Base-by-base conservation (phyloP, 2,329 filamentous ascomycete genomes). In the Aspergillus jensenii region DNA sequence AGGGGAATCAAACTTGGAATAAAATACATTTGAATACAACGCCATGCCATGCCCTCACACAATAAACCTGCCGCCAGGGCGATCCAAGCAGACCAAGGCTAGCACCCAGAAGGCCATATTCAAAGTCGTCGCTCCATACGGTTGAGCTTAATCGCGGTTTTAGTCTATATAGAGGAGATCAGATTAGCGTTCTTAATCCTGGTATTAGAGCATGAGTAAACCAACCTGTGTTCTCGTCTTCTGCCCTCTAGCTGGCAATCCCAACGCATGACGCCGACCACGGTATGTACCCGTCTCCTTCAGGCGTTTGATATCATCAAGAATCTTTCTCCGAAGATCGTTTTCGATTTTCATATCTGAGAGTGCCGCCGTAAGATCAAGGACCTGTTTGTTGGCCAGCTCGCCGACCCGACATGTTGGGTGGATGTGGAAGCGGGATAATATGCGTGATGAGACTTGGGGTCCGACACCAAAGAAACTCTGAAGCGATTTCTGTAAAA, bases 291-390 rank as follows among this genome's bases (percentile, higher is more conserved):
- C 93, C 80, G 96, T 97, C 68, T 97, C 93, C 73, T 90, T 90
- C 74, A 99, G 70, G 59, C 93, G 82, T 72, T 82, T 82, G 66
- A 99, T 96, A 70, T 98, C 95, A 50, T 96, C 91, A 68, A 88
- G 83, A 39, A 97, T 78, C 59, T 90, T 79, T 71, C 89, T 85
- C 69, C 87, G 82, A 63, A 96, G 82, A 69, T 98, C 93, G 74
- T 90, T 96, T 76, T 97, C 95, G 68, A 98, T 91, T 59, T 90
- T 96, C 91, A 99, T 93, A 55, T 87, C 88, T 15, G 91, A 90
- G 41, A 99, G 81, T 70, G 96, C 91, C 51, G 89, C 89, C 21
- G 90, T 95, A 60, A 99, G 81, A 53, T 90, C 88, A 52, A 91
- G 88, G 65, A 96, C 80, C 60, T 91, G 93, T 73, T 89, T 87